Conservation (phyloP, 805 yeast species). For the Saturnispora quitensis region DNA sequence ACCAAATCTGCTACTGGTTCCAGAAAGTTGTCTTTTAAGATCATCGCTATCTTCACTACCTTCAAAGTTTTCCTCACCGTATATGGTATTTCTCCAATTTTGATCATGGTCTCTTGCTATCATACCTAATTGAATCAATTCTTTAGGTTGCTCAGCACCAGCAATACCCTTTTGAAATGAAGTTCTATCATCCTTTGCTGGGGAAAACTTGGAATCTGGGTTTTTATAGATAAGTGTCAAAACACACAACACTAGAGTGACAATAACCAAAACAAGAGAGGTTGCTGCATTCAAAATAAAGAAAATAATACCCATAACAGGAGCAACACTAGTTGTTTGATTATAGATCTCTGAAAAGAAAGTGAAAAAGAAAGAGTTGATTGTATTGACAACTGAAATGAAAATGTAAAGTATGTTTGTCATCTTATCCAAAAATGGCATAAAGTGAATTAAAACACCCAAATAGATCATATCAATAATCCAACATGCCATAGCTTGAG, state of each 20-base stretch:
- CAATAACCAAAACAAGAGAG: constrained; percentile 60
- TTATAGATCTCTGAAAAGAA: constrained; percentile 81
- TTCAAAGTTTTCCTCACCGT: constrained; percentile 25
- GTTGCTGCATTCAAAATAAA: constrained; percentile 86
- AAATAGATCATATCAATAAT: constrained; percentile 66
- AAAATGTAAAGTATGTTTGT: constrained; percentile 71
- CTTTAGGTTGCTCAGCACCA: constrained; percentile 25
- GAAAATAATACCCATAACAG: constrained; percentile 89
- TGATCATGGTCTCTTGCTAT: constrained; percentile 77
- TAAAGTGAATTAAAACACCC: constrained; percentile 47
- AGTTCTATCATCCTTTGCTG: constrained; percentile 86
- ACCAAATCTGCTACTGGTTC: constrained; percentile 1
- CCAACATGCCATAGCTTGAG: constrained; percentile 71
- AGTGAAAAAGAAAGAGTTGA: constrained; percentile 76
- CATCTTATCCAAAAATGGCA: constrained; percentile 75
- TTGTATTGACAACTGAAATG: constrained; percentile 59
- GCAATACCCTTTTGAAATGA: constrained; percentile 55
- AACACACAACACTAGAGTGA: constrained; percentile 59
- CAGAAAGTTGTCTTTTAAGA: constrained; percentile 1
- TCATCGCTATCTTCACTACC: background rate
- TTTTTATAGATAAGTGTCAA: constrained; percentile 64
- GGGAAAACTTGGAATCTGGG: constrained; percentile 82
- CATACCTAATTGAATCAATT: constrained; percentile 62
- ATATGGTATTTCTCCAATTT: constrained; percentile 66
- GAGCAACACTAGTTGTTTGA: constrained; percentile 68